phyloP scores from a whole-genome alignment of 176 grass and related monocot species.

The Avena insularis region DNA sequence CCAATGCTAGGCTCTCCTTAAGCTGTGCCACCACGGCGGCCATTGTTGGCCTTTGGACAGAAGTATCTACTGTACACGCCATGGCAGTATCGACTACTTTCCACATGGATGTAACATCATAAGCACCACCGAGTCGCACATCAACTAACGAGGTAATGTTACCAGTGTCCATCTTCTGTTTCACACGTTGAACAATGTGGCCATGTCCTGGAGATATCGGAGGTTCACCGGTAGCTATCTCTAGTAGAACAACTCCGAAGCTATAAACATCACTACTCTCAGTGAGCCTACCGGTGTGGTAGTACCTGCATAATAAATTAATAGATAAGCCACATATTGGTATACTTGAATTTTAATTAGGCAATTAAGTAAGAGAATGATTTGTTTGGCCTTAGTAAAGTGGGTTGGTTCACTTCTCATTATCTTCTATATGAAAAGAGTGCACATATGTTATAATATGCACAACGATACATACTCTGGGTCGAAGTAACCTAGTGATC shows the following conservation, averaged over 20 bases:
- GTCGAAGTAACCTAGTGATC: slow-evolving; percentile 53
- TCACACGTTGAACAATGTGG: not conserved
- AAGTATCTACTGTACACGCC: not conserved
- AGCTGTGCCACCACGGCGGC: not conserved
- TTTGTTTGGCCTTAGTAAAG: no score
- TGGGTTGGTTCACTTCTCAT: no score
- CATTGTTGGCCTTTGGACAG: not conserved
- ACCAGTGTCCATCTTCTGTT: not conserved
- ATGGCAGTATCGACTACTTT: not conserved
- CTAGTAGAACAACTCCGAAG: slow-evolving; percentile 19
- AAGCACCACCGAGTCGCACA: not conserved
- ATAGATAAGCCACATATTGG: no score
- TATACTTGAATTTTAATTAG: no score
- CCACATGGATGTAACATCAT: not conserved
- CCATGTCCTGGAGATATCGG: not conserved
- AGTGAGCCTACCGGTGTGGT: not conserved
- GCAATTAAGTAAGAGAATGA: no score
- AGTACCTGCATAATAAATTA: not conserved
- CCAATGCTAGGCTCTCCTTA: not conserved
- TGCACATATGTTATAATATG: not conserved
- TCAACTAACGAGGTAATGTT: not conserved
- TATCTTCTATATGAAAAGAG: no score
- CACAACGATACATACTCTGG: slow-evolving; percentile 41
- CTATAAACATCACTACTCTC: slow-evolving; percentile 4
- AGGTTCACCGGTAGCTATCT: slow-evolving; percentile 19